These are phyloP conservation scores for Mucor plumbeus DNA, from an alignment of 371 early-diverging fungal species.

Conservation along the genomic window DNA sequence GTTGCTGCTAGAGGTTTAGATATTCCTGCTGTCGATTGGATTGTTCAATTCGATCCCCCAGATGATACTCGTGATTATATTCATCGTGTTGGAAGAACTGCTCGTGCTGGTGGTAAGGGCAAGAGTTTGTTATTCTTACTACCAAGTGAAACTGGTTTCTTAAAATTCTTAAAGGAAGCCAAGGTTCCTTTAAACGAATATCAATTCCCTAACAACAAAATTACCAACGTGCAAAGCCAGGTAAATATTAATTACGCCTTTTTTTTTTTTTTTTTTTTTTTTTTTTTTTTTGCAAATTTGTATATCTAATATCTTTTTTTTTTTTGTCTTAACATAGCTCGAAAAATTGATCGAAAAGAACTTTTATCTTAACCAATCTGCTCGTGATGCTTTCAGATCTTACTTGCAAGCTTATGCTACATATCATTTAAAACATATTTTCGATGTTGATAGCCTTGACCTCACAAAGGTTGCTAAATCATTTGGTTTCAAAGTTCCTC, in stretches of 20 bases:
- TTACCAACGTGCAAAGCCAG: conserved; percentile 92
- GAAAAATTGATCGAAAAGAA: conserved; percentile 97
- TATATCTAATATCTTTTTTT: no score
- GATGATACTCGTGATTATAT: conserved; percentile 98
- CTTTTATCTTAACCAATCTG: conserved; percentile 98
- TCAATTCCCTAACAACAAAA: conserved; percentile 93
- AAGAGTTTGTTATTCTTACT: conserved; percentile 94
- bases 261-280: not conserved
- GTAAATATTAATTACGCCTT: conserved; percentile 18
- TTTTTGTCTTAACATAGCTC: conserved; percentile 71
- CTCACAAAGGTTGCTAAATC: conserved; percentile 92
- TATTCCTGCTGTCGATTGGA: conserved; percentile 98
- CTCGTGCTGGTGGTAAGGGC: conserved; percentile 93
- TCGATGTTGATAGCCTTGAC: conserved; percentile 92
- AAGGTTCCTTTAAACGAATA: conserved; percentile 98
- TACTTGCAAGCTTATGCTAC: conserved; percentile 98
- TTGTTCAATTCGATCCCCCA: conserved; percentile 99
- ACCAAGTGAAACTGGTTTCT: conserved; percentile 94
- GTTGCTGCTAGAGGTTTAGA: conserved; percentile 99
- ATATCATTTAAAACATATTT: conserved; percentile 95
- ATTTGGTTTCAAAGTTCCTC: conserved; percentile 96
- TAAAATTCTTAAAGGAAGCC: conserved; percentile 96
- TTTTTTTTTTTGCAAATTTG: not conserved
- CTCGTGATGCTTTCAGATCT: conserved; percentile 96
- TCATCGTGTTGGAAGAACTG: conserved; percentile 99